phyloP scores from a whole-genome alignment of 495 filamentous ascomycete genomes.

The Xylaria palmicola region DNA sequence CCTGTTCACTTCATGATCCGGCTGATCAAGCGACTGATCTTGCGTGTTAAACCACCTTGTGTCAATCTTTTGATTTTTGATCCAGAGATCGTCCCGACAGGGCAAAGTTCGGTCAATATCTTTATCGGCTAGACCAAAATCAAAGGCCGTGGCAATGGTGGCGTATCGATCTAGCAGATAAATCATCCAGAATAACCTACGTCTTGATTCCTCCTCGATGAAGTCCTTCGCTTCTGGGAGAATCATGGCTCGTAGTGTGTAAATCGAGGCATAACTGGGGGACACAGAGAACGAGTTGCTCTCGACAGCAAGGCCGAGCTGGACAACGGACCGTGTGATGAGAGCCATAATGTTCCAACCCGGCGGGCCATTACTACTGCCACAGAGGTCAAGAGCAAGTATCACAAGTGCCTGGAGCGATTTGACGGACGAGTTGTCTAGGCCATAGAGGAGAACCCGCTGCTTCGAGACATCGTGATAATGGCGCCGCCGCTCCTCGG shows the following conservation, averaged over 20 bases:
- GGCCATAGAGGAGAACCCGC: slow-evolving; percentile 77
- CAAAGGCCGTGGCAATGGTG: slow-evolving; percentile 83
- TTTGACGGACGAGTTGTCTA: slow-evolving; percentile 86
- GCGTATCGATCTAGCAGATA: slow-evolving; percentile 87
- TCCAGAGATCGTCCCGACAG: slow-evolving; percentile 82
- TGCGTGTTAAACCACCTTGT: slow-evolving; percentile 75
- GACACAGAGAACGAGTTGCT: slow-evolving; percentile 70
- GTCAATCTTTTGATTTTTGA: slow-evolving; percentile 77
- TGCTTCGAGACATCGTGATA: slow-evolving; percentile 81
- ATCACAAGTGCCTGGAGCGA: slow-evolving; percentile 83
- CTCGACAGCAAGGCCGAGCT: slow-evolving; percentile 79
- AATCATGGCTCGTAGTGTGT: slow-evolving; percentile 77
- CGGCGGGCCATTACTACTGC: slow-evolving; percentile 78
- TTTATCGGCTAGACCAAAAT: slow-evolving; percentile 82
- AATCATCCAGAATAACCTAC: slow-evolving; percentile 89
- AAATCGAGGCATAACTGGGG: slow-evolving; percentile 77
- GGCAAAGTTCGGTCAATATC: slow-evolving; percentile 86
- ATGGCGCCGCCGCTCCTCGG: slow-evolving; percentile 63
- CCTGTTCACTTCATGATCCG: slow-evolving; percentile 63
- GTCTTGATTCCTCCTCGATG: slow-evolving; percentile 81
- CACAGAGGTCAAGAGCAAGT: slow-evolving; percentile 73
- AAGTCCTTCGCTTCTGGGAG: slow-evolving; percentile 79
- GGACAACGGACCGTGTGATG: slow-evolving; percentile 81
- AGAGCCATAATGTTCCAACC: slow-evolving; percentile 88
- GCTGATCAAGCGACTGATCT: slow-evolving; percentile 31